Base-by-base conservation (phyloP, 305 asterid genomes). In the Fraxinus dipetala region DNA sequence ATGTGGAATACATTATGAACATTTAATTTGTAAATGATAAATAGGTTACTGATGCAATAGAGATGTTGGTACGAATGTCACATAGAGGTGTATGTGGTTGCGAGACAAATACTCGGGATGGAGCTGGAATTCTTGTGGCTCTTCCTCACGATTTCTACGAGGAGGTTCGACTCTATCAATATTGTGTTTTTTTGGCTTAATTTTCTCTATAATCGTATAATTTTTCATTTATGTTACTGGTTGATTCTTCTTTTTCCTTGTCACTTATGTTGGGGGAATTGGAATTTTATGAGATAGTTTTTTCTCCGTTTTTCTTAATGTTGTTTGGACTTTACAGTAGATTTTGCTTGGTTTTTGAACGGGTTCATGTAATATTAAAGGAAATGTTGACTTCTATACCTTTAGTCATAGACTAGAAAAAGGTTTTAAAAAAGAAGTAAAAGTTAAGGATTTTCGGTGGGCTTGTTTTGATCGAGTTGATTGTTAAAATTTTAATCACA, bases 71-170 rank as follows among this genome's bases (percentile, higher is more conserved):
- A 72, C 89, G 99, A 80, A 96, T 96, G 99, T 26, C 98, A 9
- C 99, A 96, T 69, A 91, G 99, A 85, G 99, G 99, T 6, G 99
- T 98, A 8, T 96, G 99, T 87, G 99, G 99, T 9, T 96, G 99
- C 74, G 99, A 96, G 92, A 82, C 94, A 0, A 96, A 96, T 85
- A 96, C 99, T 30, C 98, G 99, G 56, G 99, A 96, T 86, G 99
- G 99, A 26, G 99, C 99, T 81, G 99, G 99, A 38, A 96, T 96
- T 87, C 98, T 96, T 63, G 99, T 96, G 32, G 99, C 91, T 65
- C 92, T 96, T 87, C 97, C 99, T 78, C 98, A 95, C 83, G 91
- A 88, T 72, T 94, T 96, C 88, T 96, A 87, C 88, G 89, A 75
- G 86, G 97, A 94, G 98, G 99, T 96, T 65, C 8, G 86, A 9